phyloP scores from a whole-genome alignment of 192 early-diverging fungal species.

The Entophlyctis luteolus region DNA sequence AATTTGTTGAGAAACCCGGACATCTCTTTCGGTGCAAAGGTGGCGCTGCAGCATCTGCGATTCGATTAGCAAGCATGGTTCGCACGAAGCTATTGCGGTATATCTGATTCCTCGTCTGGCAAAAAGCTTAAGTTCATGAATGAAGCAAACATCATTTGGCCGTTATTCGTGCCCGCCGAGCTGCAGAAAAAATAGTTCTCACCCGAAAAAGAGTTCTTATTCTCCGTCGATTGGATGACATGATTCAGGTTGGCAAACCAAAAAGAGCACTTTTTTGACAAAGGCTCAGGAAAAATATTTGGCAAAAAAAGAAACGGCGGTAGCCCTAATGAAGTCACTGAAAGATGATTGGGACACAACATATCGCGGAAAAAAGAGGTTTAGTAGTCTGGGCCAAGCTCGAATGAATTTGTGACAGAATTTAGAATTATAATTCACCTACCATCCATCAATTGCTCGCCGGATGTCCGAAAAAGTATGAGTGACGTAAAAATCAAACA shows the following conservation, averaged over 20 bases:
- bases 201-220: not conserved
- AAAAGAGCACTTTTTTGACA: not conserved
- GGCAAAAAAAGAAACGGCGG: not conserved
- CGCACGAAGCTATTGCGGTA: not conserved
- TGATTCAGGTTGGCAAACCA: not conserved
- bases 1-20: not conserved
- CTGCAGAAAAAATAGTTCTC: not conserved
- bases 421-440: slow-evolving; percentile 19
- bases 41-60: not conserved
- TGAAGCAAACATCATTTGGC: not conserved
- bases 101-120: not conserved
- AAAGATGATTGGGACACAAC: not conserved
- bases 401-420: not conserved
- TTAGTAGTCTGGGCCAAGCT: not conserved
- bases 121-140: not conserved
- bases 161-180: not conserved
- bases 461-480: not conserved
- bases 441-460: slow-evolving; percentile 1
- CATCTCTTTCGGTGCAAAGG: slow-evolving; percentile 13
- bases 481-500: not conserved
- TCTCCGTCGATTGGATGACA: not conserved
- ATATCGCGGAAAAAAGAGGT: slow-evolving; percentile 17
- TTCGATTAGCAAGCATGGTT: not conserved
- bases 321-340: not conserved
- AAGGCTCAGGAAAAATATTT: not conserved